Conservation (phyloP, 768 basidiomycete genomes). For the Collybiopsis confluens region DNA sequence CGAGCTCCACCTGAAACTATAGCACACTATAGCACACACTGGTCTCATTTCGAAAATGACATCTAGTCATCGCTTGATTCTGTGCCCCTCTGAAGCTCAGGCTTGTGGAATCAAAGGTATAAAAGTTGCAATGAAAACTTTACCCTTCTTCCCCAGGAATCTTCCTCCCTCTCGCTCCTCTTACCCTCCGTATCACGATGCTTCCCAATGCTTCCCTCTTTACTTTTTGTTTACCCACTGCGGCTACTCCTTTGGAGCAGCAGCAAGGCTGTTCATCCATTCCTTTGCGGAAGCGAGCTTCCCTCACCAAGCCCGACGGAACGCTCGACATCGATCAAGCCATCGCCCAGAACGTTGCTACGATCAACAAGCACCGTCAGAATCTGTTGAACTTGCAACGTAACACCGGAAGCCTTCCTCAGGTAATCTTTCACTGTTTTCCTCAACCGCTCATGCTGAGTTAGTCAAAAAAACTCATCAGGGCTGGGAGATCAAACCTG, state of each 20-base stretch:
- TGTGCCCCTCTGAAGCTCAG: too few relatives aligned
- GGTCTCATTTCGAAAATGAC: too few relatives aligned
- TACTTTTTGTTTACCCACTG: not conserved
- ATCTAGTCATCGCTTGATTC: too few relatives aligned
- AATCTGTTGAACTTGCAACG: slow-evolving; percentile 19
- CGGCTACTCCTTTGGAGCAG: not conserved
- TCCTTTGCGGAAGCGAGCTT: slow-evolving; percentile 8
- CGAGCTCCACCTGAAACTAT: too few relatives aligned
- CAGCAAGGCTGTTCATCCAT: slow-evolving; percentile 5
- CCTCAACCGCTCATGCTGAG: not conserved
- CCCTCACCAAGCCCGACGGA: slow-evolving; percentile 16
- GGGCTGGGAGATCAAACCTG: slow-evolving; percentile 27
- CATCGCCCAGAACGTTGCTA: slow-evolving; percentile 10
- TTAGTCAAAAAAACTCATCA: too few relatives aligned
- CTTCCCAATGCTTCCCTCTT: slow-evolving; percentile 1
- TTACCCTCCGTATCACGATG: not conserved
- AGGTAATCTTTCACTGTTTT: not conserved
- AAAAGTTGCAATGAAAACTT: too few relatives aligned
- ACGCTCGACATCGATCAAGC: slow-evolving; percentile 18
- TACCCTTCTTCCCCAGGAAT: too few relatives aligned
- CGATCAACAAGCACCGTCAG: slow-evolving; percentile 21
- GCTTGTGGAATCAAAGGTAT: too few relatives aligned
- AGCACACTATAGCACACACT: too few relatives aligned
- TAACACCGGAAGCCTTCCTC: slow-evolving; percentile 11
- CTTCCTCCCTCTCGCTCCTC: too few relatives aligned